A percentile compares a stretch with the other conserved stretches of the same genome.
These are phyloP conservation scores for Starmera amethionina DNA, from an alignment of 805 yeast genomes.

Conservation along the genomic window DNA sequence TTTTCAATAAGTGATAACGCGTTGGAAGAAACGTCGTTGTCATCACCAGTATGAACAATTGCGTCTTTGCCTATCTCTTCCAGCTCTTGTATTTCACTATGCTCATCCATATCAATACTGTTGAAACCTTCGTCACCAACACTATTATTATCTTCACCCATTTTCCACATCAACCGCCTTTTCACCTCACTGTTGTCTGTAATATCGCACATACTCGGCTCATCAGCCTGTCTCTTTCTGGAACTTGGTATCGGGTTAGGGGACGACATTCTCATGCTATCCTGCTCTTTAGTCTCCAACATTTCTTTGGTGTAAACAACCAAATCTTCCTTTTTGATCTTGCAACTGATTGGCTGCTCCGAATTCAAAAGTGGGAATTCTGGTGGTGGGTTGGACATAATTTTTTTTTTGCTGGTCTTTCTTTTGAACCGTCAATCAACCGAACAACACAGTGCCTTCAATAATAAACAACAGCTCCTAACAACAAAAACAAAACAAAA, in stretches of 20 bases:
- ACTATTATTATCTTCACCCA: constrained; percentile 4
- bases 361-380: constrained; percentile 9
- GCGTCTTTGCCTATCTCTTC: neutral
- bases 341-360: constrained; percentile 14
- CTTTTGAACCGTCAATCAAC: too few relatives aligned
- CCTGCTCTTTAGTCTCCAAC: too few relatives aligned
- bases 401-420: too few relatives aligned
- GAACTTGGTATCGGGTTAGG: neutral
- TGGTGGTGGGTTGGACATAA: constrained; percentile 10
- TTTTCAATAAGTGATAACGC: neutral
- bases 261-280: neutral
- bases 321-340: constrained; percentile 8
- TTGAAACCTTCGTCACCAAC: neutral
- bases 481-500: too few relatives aligned
- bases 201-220: neutral
- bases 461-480: too few relatives aligned
- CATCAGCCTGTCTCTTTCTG: constrained; percentile 16
- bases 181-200: constrained; percentile 7
- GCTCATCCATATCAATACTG: neutral
- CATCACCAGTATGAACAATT: neutral
- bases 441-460: too few relatives aligned
- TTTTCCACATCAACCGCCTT: constrained; percentile 8
- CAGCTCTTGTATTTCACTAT: neutral
- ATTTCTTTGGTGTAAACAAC: neutral
- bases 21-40: constrained; percentile 1